Evolutionary conservation across 140 eudicot genomes (phyloP), one percentile per base, ranked within the genome.

Genomic region (Anethum foeniculum): DNA sequence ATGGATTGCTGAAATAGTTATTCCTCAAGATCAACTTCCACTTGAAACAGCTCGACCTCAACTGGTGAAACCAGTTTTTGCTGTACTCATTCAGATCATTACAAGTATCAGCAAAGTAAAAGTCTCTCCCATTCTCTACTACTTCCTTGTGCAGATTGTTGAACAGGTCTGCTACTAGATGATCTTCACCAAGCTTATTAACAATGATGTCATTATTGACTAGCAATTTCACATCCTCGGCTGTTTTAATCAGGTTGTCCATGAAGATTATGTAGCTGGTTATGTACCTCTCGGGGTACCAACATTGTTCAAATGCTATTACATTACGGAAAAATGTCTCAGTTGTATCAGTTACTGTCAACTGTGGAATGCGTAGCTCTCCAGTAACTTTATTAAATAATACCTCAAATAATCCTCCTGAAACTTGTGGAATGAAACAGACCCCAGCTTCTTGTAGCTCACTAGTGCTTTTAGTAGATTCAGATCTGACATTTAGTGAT

Each of bases 361-460:
- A 9, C 10, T 27, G 73, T 0, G 84, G 84, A 12, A 80, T 7
- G 46, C 9, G 46, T 41, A 41, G 46, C 11, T 28, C 23, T 52
- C 84, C 87, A 1, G 58, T 8, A 2, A 19, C 0, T 52, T 52
- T 52, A 1, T 11, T 18, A 52, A 84, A 84, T 16, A 0, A 13
- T 13, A 84, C 27, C 27, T 47, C 75, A 16, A 72, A 75, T 3
- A 80, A 25, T 6, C 73, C 46, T 25, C 9, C 32, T 13, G n/a
- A 18, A 19, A 21, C 2, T 28, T 15, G 30, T 25, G 9, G 7
- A 4, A 21, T 25, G 49, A 84, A 74, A 8, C 9, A 56, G 4
- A 84, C 73, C 8, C 87, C 84, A 4, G 78, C 72, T 27, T 48
- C 75, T 25, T 19, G 82, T 36, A 84, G 81, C 81, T 84, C 81